Evolutionary conservation across 2,329 filamentous ascomycete genomes (phyloP).

Genomic region (Tolypocladium pustulatum): DNA sequence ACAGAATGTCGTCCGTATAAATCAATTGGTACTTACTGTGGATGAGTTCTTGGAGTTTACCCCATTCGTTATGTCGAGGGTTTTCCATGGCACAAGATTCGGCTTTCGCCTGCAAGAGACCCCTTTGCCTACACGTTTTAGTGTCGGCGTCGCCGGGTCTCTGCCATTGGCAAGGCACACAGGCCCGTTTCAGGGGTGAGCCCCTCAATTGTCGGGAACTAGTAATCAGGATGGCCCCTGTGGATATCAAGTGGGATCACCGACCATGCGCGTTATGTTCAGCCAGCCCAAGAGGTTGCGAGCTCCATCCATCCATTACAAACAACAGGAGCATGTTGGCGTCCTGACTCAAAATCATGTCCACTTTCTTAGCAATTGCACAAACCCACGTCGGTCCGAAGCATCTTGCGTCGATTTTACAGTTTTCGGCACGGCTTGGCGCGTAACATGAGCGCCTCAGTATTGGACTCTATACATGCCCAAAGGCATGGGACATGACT

Average conservation of each 20-base stretch:
- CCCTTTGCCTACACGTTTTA: too few species aligned
- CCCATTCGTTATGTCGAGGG: too few species aligned
- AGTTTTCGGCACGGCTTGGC: background rate
- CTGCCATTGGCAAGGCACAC: background rate
- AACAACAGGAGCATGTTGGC: background rate
- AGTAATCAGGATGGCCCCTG: background rate
- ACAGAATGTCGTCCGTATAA: too few species aligned
- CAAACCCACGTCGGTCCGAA: background rate
- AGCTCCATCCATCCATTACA: background rate
- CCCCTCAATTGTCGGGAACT: background rate
- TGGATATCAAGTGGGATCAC: background rate
- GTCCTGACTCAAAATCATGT: background rate
- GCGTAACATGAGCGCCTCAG: background rate
- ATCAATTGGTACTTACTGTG: too few species aligned
- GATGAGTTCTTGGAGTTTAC: too few species aligned
- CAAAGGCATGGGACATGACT: background rate
- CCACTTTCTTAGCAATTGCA: background rate
- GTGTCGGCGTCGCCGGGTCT: too few species aligned
- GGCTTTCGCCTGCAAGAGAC: too few species aligned
- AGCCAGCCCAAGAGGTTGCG: background rate
- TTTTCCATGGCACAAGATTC: too few species aligned
- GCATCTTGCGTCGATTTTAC: background rate
- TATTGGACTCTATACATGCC: background rate
- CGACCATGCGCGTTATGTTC: background rate
- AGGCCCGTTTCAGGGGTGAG: background rate